Evolutionary conservation across 2,329 filamentous ascomycete species (phyloP).

Genomic region (Huntiella omanensis): DNA sequence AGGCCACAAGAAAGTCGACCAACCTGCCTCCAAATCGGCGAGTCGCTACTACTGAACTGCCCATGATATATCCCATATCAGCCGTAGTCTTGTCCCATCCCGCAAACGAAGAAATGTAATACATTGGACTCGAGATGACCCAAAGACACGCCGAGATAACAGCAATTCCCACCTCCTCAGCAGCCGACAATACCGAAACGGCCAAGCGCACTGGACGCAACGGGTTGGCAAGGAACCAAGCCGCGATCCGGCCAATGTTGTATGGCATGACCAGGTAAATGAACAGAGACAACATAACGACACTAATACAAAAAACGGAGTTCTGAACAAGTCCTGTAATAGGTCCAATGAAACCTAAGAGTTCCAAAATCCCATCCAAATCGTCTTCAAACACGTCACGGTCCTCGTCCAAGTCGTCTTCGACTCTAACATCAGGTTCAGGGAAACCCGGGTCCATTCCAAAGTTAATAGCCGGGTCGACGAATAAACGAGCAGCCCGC

Average conservation of each 20-base stretch:
- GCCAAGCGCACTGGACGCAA: constrained; percentile 54
- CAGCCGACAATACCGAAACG: constrained; percentile 55
- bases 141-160: constrained; percentile 29
- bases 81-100: constrained; percentile 12
- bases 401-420: neutral
- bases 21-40: neutral
- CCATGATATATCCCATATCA: constrained; percentile 12
- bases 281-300: constrained; percentile 74
- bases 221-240: constrained; percentile 66
- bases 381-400: constrained; percentile 51
- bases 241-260: constrained; percentile 67
- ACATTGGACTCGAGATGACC: constrained; percentile 6
- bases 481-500: too few relatives aligned
- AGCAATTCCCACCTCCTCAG: constrained; percentile 58
- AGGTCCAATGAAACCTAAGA: constrained; percentile 90
- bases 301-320: constrained; percentile 76
- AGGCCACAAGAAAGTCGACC: constrained; percentile 2
- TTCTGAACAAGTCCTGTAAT: constrained; percentile 83
- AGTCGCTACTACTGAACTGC: neutral
- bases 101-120: constrained; percentile 5
- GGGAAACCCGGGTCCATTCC: too few relatives aligned
- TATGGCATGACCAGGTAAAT: constrained; percentile 82
- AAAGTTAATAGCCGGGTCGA: too few relatives aligned
- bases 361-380: constrained; percentile 85
- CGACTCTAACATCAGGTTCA: neutral